A percentile compares a stretch with the other conserved stretches of the same genome.
Evolutionary conservation across 2,329 filamentous ascomycete species (phyloP).

Genomic region (Verticillium klebahnii): DNA sequence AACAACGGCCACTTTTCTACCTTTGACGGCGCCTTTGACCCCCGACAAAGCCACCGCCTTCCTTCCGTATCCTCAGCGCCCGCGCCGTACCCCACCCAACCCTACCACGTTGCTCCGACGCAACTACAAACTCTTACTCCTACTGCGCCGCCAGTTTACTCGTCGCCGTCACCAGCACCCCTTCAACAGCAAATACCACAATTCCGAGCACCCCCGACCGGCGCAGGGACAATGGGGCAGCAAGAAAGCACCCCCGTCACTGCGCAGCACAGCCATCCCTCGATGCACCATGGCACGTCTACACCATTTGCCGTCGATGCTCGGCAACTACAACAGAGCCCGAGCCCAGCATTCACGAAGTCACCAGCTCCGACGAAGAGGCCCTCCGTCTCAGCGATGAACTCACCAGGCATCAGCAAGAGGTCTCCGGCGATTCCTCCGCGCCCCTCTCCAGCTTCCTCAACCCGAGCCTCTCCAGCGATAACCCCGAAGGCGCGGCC

Average conservation of each 20-base stretch:
- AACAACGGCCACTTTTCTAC: slow-evolving; percentile 12
- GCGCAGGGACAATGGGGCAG: slow-evolving; percentile 7
- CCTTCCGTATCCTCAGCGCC: slow-evolving; percentile 3
- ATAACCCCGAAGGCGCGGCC: slow-evolving; percentile 34
- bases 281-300: not conserved
- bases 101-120: not conserved
- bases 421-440: slow-evolving; percentile 25
- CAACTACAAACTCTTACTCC: not conserved
- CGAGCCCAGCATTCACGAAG: slow-evolving; percentile 27
- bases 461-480: slow-evolving; percentile 29
- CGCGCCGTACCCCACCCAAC: not conserved
- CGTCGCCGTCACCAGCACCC: not conserved
- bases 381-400: slow-evolving; percentile 26
- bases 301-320: slow-evolving; percentile 8
- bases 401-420: slow-evolving; percentile 34
- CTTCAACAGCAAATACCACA: slow-evolving; percentile 6
- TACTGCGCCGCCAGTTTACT: not conserved
- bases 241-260: slow-evolving; percentile 4
- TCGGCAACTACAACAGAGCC: slow-evolving; percentile 22
- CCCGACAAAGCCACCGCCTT: slow-evolving; percentile 1
- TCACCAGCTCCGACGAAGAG: slow-evolving; percentile 25
- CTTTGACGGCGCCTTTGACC: slow-evolving; percentile 17
- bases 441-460: slow-evolving; percentile 14
- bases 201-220: slow-evolving; percentile 9
- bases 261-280: not conserved